Percentiles rank a stretch among this genome's conserved stretches.
These are phyloP conservation scores for Barbarea vulgaris DNA, from an alignment of 345 rosid genomes.

Conservation along the genomic window DNA sequence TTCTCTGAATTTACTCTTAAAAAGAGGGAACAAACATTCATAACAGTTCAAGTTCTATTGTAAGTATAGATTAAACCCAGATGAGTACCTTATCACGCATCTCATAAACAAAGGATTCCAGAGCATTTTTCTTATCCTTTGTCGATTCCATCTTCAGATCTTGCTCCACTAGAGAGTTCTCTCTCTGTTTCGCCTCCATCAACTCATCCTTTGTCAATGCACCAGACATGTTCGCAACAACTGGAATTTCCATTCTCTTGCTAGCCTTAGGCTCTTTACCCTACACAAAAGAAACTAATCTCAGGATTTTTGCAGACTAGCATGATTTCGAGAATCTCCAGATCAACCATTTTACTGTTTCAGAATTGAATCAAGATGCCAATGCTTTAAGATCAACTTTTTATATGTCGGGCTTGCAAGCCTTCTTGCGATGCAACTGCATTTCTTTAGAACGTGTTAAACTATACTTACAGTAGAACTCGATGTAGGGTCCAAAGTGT, in stretches of 20 bases:
- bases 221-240: slow-evolving; percentile 52
- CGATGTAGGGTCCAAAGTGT: slow-evolving; percentile 30
- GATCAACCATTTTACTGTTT: slow-evolving; percentile 3
- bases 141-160: slow-evolving; percentile 75
- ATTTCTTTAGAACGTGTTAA: slow-evolving; percentile 10
- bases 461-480: slow-evolving; percentile 46
- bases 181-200: slow-evolving; percentile 57
- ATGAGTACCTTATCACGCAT: slow-evolving; percentile 75
- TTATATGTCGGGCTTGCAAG: neutral
- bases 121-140: slow-evolving; percentile 72
- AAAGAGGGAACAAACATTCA: neutral
- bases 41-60: too few relatives aligned
- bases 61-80: too few relatives aligned
- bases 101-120: slow-evolving; percentile 81
- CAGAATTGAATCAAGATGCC: neutral
- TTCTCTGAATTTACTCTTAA: neutral
- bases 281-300: slow-evolving; percentile 44
- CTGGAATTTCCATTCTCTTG: slow-evolving; percentile 58
- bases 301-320: slow-evolving; percentile 22
- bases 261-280: slow-evolving; percentile 43
- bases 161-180: slow-evolving; percentile 57
- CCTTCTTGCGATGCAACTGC: neutral
- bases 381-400: slow-evolving; percentile 23
- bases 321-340: slow-evolving; percentile 6
- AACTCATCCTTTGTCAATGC: slow-evolving; percentile 63